Conservation (phyloP, 768 basidiomycete species). For the Sporobolomyces pararoseus region DNA sequence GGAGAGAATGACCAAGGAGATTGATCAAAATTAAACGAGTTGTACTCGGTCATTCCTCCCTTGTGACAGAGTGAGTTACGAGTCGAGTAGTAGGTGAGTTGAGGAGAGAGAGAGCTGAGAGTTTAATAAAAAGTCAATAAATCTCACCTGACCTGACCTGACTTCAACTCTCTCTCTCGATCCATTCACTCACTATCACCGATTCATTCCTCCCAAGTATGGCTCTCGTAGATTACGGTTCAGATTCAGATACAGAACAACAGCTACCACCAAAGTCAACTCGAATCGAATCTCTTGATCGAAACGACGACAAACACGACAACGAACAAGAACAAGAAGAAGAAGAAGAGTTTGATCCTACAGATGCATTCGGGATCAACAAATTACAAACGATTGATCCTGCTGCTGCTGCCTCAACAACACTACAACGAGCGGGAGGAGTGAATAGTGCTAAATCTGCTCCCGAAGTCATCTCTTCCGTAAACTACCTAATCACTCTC, state of each 20-base stretch:
- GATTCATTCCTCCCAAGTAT: neutral
- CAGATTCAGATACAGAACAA: conserved; percentile 7
- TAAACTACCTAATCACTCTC: neutral
- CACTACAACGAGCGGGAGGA: too few species aligned
- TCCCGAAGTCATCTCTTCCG: conserved; percentile 29
- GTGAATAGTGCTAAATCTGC: conserved; percentile 3
- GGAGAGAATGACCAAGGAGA: conserved; percentile 1
- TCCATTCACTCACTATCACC: neutral
- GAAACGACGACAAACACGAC: too few species aligned
- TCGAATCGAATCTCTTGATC: neutral
- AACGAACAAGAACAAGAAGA: conserved; percentile 25
- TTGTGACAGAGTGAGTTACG: neutral
- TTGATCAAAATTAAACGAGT: conserved; percentile 1
- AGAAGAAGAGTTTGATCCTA: conserved; percentile 18
- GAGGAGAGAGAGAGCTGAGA: neutral
- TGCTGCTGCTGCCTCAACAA: too few species aligned
- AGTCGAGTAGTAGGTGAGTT: neutral
- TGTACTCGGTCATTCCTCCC: conserved; percentile 7
- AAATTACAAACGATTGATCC: neutral
- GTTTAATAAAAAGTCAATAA: too few species aligned
- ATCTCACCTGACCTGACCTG: too few species aligned
- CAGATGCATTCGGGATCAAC: conserved; percentile 26
- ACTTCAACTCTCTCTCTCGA: too few species aligned
- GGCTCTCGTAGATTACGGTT: conserved; percentile 24
- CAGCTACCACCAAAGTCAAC: neutral